A percentile compares a stretch with the other conserved stretches of the same genome.
Evolutionary conservation across 1,139 yeast genomes (phyloP).

Genomic region (Sugiyamaella paludigena): DNA sequence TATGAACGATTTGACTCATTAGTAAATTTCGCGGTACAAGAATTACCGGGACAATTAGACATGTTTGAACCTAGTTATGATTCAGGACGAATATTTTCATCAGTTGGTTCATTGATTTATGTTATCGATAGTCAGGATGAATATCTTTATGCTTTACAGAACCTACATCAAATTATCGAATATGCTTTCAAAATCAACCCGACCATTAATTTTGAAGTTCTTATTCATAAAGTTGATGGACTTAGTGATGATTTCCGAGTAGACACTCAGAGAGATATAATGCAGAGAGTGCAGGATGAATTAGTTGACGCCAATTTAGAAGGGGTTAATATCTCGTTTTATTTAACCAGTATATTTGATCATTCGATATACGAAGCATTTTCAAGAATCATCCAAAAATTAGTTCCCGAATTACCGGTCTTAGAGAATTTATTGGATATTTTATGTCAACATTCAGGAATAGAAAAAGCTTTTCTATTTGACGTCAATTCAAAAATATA

Average conservation of each 20-base stretch:
- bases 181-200: conserved; percentile 87
- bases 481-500: conserved; percentile 93
- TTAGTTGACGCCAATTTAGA: conserved; percentile 83
- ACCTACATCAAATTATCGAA: conserved; percentile 83
- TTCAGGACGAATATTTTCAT: conserved; percentile 69
- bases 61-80: conserved; percentile 78
- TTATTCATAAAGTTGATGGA: conserved; percentile 94
- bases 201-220: conserved; percentile 79
- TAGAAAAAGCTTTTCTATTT: conserved; percentile 89
- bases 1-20: conserved; percentile 52
- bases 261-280: conserved; percentile 94
- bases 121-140: conserved; percentile 93
- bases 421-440: conserved; percentile 87
- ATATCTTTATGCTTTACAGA: conserved; percentile 85
- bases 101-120: conserved; percentile 90
- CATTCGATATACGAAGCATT: conserved; percentile 96
- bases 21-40: conserved; percentile 90
- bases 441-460: conserved; percentile 81
- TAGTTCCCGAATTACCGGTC: conserved; percentile 84
- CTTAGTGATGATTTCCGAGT: conserved; percentile 87
- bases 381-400: conserved; percentile 85
- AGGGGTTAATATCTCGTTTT: conserved; percentile 88
- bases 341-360: conserved; percentile 89
- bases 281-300: conserved; percentile 95
- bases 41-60: conserved; percentile 90